Percentiles rank a stretch among this genome's conserved stretches.
Evolutionary conservation across 768 basidiomycete genomes (phyloP).

Genomic region (Tricholoma sp.): DNA sequence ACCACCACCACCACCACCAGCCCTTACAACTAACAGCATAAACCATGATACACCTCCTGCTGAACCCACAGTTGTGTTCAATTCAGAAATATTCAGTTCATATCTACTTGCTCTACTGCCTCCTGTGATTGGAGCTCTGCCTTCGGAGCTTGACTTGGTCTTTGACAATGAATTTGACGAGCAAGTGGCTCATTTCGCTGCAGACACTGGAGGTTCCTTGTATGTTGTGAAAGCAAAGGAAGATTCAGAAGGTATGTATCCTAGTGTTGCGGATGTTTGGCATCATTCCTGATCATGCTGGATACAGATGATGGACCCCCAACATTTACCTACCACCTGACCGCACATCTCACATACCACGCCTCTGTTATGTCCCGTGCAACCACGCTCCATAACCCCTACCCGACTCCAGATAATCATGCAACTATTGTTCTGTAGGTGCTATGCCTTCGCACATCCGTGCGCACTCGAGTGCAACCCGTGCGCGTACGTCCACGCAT

Average conservation of each 20-base stretch:
- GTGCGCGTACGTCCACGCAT: too few species aligned
- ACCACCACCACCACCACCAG: constrained; percentile 7
- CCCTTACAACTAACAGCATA: constrained; percentile 23
- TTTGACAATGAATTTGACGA: constrained; percentile 76
- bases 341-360: constrained; percentile 74
- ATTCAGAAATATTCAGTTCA: constrained; percentile 60
- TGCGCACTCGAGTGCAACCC: too few species aligned
- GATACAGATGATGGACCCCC: constrained; percentile 57
- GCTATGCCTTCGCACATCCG: too few species aligned
- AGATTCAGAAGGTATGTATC: constrained; percentile 60
- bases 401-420: too few species aligned
- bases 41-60: constrained; percentile 20
- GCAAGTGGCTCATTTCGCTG: constrained; percentile 68
- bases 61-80: constrained; percentile 43
- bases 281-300: constrained; percentile 5
- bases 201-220: constrained; percentile 69
- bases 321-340: constrained; percentile 60
- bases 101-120: constrained; percentile 74
- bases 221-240: constrained; percentile 81
- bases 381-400: too few species aligned
- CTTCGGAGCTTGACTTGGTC: constrained; percentile 57
- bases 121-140: constrained; percentile 70
- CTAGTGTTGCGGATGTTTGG: constrained; percentile 5
- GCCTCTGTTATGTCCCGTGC: too few species aligned
- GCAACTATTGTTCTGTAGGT: too few species aligned